These are phyloP conservation scores for Aspergillus glaucus DNA, from an alignment of 2,329 filamentous ascomycete genomes.

Conservation along the genomic window DNA sequence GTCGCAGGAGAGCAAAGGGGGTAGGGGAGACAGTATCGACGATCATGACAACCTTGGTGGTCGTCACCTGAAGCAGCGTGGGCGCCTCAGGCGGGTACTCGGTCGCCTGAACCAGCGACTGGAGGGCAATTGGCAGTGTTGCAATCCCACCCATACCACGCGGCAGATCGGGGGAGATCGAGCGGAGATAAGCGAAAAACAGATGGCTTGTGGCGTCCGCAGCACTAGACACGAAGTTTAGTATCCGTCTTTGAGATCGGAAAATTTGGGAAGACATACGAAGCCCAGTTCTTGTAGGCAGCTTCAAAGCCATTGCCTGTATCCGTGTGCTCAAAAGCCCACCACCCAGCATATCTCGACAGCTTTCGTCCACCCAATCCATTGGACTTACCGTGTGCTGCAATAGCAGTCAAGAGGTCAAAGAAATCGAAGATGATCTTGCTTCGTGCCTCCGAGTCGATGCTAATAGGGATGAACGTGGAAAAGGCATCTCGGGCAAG, in stretches of 20 bases:
- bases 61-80: slow-evolving; percentile 67
- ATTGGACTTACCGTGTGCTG: slow-evolving; percentile 88
- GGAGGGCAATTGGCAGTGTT: slow-evolving; percentile 79
- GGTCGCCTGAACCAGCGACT: slow-evolving; percentile 83
- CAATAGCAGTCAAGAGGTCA: slow-evolving; percentile 81
- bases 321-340: slow-evolving; percentile 91
- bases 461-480: slow-evolving; percentile 90
- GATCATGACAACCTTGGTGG: slow-evolving; percentile 91
- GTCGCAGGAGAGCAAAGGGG: slow-evolving; percentile 80
- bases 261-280: slow-evolving; percentile 45
- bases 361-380: slow-evolving; percentile 89
- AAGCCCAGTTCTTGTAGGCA: slow-evolving; percentile 83
- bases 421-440: slow-evolving; percentile 96
- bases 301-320: slow-evolving; percentile 87
- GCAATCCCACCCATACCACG: slow-evolving; percentile 72
- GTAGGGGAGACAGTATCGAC: slow-evolving; percentile 92
- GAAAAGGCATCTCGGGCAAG: slow-evolving; percentile 90
- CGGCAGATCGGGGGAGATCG: slow-evolving; percentile 69
- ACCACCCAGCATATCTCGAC: slow-evolving; percentile 94
- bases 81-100: slow-evolving; percentile 85
- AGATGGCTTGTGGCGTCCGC: slow-evolving; percentile 94
- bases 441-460: slow-evolving; percentile 76
- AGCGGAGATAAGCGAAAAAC: slow-evolving; percentile 95
- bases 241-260: slow-evolving; percentile 22
- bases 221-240: slow-evolving; percentile 50